phyloP scores from a whole-genome alignment of 495 filamentous ascomycete species.

The Aspergillus panamensis region DNA sequence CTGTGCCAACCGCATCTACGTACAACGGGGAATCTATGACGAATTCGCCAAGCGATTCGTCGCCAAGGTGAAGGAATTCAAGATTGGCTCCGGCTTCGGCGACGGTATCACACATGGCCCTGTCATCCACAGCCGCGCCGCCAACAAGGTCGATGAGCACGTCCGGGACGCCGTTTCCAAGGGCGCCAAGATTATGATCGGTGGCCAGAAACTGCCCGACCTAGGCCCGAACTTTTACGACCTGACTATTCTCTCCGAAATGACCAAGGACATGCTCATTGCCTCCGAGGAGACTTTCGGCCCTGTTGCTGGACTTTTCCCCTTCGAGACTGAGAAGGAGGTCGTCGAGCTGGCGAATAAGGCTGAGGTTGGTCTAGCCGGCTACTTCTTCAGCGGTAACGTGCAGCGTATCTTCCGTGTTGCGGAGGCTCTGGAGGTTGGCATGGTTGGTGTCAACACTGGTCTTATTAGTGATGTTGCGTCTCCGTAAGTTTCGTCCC shows the following conservation, averaged over 20 bases:
- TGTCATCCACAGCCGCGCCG: constrained; percentile 72
- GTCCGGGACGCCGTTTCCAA: constrained; percentile 72
- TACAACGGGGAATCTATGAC: constrained; percentile 77
- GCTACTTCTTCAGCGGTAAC: constrained; percentile 83
- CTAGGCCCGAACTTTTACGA: constrained; percentile 76
- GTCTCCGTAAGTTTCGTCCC: constrained; percentile 49
- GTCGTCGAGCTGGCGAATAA: constrained; percentile 76
- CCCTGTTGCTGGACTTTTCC: constrained; percentile 78
- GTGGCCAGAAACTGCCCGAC: constrained; percentile 62
- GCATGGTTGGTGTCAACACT: constrained; percentile 88
- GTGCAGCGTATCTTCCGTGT: constrained; percentile 68
- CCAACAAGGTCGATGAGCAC: constrained; percentile 73
- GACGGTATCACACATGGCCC: constrained; percentile 74
- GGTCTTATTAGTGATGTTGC: constrained; percentile 79
- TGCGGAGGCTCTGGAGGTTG: constrained; percentile 80
- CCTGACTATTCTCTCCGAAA: constrained; percentile 75
- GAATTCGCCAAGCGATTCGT: constrained; percentile 67
- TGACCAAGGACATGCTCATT: constrained; percentile 75
- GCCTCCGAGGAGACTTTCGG: constrained; percentile 85
- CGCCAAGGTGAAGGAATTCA: constrained; percentile 71
- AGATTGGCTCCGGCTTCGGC: constrained; percentile 72
- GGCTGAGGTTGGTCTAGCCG: constrained; percentile 75
- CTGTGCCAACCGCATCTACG: constrained; percentile 81
- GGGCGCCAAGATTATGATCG: constrained; percentile 66
- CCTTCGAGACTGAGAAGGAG: constrained; percentile 78